phyloP scores from a whole-genome alignment of 345 rosid species.

The Eucalyptus dawsonii region DNA sequence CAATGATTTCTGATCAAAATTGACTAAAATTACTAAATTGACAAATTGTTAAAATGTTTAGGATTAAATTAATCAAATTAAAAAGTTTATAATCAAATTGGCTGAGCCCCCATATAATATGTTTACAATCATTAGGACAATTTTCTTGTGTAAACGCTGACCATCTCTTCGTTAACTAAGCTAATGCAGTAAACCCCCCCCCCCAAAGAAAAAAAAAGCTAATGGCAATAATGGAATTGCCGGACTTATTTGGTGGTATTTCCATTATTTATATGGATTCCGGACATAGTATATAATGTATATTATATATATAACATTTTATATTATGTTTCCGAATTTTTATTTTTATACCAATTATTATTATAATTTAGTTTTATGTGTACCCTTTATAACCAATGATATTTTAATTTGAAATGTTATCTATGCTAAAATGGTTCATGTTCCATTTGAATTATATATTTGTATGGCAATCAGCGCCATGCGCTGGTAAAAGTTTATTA shows the following conservation, averaged over 20 bases:
- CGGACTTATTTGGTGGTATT: neutral
- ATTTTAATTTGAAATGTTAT: too few species aligned
- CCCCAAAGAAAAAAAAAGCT: too few species aligned
- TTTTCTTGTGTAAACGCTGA: neutral
- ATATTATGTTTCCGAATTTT: too few species aligned
- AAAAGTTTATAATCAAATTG: too few species aligned
- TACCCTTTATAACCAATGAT: neutral
- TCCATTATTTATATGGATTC: neutral
- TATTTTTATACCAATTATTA: neutral
- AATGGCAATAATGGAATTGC: too few species aligned
- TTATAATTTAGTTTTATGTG: too few species aligned
- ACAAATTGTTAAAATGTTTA: fast-evolving
- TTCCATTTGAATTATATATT: neutral
- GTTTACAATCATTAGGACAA: too few species aligned
- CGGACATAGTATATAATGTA: neutral
- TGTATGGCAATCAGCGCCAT: neutral
- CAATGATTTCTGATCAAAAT: too few species aligned
- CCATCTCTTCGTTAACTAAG: neutral
- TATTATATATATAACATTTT: too few species aligned
- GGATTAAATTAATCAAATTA: too few species aligned
- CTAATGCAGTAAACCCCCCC: fast-evolving
- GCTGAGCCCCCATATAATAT: fast-evolving
- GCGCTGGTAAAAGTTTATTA: neutral
- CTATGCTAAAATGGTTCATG: neutral
- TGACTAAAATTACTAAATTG: fast-evolving